These are phyloP conservation scores for Theobroma cacao DNA, from an alignment of 345 rosid species.

Conservation along the genomic window DNA sequence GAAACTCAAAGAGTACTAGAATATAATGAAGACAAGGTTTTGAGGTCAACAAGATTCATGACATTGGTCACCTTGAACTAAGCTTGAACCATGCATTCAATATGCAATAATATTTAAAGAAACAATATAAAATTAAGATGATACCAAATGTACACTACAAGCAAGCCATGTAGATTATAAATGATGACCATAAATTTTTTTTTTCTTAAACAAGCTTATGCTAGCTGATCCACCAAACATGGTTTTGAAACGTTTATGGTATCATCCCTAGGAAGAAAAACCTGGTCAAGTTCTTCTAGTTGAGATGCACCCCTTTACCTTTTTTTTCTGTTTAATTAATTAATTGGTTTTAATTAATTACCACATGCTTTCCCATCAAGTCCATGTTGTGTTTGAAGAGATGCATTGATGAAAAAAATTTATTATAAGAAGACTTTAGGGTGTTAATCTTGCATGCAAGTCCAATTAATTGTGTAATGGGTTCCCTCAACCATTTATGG, in stretches of 20 bases:
- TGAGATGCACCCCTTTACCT: neutral
- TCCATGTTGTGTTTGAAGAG: neutral
- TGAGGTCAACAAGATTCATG: neutral
- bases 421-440: neutral
- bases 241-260: slow-evolving; percentile 8
- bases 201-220: neutral
- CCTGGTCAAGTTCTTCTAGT: neutral
- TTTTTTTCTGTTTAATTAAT: neutral
- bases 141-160: slow-evolving; percentile 11
- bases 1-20: neutral
- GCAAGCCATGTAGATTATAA: slow-evolving; percentile 10
- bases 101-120: neutral
- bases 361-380: neutral
- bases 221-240: slow-evolving; percentile 6
- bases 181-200: neutral
- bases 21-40: neutral
- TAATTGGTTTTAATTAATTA: neutral
- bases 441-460: neutral
- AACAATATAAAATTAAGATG: neutral
- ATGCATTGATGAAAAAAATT: neutral
- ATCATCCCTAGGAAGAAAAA: neutral
- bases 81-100: neutral
- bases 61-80: neutral
- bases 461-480: neutral
- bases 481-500: neutral